A percentile compares a stretch with the other conserved stretches of the same genome.
phyloP scores from a whole-genome alignment of 1,284 basidiomycete species.

The Ganoderma boninense region DNA sequence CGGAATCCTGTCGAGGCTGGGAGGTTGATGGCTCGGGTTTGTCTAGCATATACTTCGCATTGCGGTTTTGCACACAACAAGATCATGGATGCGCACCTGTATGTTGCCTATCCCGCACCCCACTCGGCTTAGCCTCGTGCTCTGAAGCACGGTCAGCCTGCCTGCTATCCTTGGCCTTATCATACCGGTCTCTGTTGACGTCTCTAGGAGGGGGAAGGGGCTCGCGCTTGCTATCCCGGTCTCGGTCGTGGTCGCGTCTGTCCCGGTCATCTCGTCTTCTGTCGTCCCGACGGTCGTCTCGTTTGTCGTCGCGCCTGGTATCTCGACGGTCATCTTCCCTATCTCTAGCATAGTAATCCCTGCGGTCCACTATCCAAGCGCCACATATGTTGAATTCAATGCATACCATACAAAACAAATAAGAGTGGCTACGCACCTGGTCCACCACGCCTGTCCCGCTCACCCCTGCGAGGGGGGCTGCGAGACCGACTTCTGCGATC shows the following conservation, averaged over 20 bases:
- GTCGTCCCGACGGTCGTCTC: constrained; percentile 51
- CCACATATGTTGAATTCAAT: neutral
- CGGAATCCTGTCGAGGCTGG: constrained; percentile 35
- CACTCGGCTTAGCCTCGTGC: constrained; percentile 22
- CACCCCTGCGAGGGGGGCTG: constrained; percentile 65
- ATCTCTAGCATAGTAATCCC: constrained; percentile 41
- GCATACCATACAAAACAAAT: neutral
- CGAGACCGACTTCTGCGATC: constrained; percentile 70
- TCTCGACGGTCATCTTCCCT: constrained; percentile 27
- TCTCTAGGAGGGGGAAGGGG: constrained; percentile 24
- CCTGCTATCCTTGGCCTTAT: constrained; percentile 33
- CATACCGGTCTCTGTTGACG: constrained; percentile 32
- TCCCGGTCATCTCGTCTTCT: constrained; percentile 40
- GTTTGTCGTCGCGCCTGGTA: constrained; percentile 39
- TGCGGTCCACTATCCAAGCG: constrained; percentile 34
- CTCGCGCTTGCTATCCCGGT: constrained; percentile 35
- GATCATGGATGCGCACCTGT: constrained; percentile 6
- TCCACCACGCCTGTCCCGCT: constrained; percentile 53
- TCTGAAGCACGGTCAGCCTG: constrained; percentile 23
- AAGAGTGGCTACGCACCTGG: constrained; percentile 42
- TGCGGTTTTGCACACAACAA: neutral
- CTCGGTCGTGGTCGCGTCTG: constrained; percentile 35
- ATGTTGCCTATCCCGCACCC: constrained; percentile 27
- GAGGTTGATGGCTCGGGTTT: constrained; percentile 27
- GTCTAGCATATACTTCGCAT: constrained; percentile 8